Evolutionary conservation across 2,329 filamentous ascomycete genomes (phyloP).

Genomic region (Ophiostoma sp.): DNA sequence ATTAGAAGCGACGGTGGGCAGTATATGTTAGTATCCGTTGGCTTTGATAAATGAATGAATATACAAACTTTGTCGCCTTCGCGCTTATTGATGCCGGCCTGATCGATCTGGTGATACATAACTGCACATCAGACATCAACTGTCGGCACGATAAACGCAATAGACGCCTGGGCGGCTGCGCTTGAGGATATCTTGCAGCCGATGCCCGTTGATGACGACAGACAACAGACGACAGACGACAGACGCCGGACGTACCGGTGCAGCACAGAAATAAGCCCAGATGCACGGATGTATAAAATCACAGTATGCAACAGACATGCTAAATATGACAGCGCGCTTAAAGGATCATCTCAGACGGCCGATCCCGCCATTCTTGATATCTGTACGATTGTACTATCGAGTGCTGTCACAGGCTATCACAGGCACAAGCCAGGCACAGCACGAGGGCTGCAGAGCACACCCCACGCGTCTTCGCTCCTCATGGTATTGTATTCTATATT

Average conservation of each 20-base stretch:
- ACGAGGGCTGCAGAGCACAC: not conserved
- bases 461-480: not conserved
- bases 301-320: not conserved
- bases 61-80: too few relatives aligned
- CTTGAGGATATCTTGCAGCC: not conserved
- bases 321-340: not conserved
- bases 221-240: not conserved
- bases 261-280: not conserved
- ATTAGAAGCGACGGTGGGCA: not conserved
- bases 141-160: constrained; percentile 5
- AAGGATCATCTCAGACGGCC: constrained; percentile 1
- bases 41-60: too few relatives aligned
- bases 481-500: not conserved
- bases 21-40: not conserved
- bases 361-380: not conserved
- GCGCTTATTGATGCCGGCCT: not conserved
- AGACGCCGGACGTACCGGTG: not conserved
- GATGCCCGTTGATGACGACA: not conserved
- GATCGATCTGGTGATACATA: not conserved
- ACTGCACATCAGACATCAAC: not conserved
- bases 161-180: constrained; percentile 10
- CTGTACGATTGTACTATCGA: not conserved
- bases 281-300: not conserved
- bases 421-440: constrained; percentile 10
- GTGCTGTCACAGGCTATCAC: not conserved